Percentiles rank a stretch among this genome's conserved stretches.
phyloP scores from a whole-genome alignment of 2,329 filamentous ascomycete species.

The Fusarium duplospermum region DNA sequence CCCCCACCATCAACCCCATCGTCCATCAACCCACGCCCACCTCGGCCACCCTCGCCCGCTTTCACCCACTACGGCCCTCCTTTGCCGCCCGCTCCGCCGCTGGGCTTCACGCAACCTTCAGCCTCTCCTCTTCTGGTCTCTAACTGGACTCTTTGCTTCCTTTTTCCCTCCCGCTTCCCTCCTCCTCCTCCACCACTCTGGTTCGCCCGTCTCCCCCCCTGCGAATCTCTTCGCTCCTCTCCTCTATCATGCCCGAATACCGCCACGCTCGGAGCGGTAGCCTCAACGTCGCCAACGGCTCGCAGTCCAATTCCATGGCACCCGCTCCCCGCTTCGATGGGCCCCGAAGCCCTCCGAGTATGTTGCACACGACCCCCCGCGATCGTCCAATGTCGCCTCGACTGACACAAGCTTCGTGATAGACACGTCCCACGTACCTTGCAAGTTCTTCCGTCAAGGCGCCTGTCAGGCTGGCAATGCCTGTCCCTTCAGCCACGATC shows the following conservation, averaged over 20 bases:
- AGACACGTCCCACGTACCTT: conserved; percentile 98
- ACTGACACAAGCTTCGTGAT: conserved; percentile 41
- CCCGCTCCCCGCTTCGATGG: conserved; percentile 63
- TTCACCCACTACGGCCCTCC: conserved; percentile 40
- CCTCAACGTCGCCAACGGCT: conserved; percentile 61
- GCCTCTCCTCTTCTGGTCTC: conserved; percentile 27
- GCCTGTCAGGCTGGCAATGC: conserved; percentile 95
- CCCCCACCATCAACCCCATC: conserved; percentile 32
- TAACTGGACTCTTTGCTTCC: conserved; percentile 17
- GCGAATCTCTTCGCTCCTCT: conserved; percentile 34
- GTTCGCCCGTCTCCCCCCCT: conserved; percentile 28
- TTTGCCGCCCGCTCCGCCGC: conserved; percentile 46
- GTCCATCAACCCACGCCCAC: conserved; percentile 37
- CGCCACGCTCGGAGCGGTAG: conserved; percentile 69
- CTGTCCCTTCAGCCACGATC: conserved; percentile 96
- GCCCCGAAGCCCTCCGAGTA: conserved; percentile 72
- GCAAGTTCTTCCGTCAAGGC: conserved; percentile 99
- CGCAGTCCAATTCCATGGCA: conserved; percentile 47
- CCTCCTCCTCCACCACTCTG: conserved; percentile 34
- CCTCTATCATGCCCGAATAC: conserved; percentile 60
- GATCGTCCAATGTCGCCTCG: conserved; percentile 29
- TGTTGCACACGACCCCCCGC: conserved; percentile 44
- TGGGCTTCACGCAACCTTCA: conserved; percentile 41
- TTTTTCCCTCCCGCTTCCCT: conserved; percentile 21
- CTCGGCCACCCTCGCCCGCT: conserved; percentile 38